Evolutionary conservation across 257 asterid genomes (phyloP).

Genomic region (Ajuga chamaepitys): DNA sequence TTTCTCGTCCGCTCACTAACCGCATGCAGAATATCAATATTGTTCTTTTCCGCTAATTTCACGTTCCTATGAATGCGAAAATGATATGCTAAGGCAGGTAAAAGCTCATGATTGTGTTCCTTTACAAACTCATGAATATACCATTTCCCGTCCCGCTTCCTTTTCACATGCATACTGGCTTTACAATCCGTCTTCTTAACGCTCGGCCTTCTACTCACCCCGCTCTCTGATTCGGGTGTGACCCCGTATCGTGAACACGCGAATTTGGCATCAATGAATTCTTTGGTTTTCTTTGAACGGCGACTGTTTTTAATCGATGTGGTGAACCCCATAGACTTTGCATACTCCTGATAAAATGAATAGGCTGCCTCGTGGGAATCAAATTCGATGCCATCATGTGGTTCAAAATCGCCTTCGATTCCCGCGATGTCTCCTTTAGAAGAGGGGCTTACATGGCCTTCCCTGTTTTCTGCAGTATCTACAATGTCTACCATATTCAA

Average conservation of each 20-base stretch:
- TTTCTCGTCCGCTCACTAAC: slow-evolving; percentile 92
- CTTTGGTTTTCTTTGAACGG: slow-evolving; percentile 90
- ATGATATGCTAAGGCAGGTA: slow-evolving; percentile 95
- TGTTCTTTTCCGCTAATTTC: slow-evolving; percentile 84
- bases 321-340: slow-evolving; percentile 98
- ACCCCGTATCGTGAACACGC: slow-evolving; percentile 94
- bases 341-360: slow-evolving; percentile 89
- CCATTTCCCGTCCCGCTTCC: slow-evolving; percentile 90
- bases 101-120: slow-evolving; percentile 93
- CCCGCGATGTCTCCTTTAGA: slow-evolving; percentile 34
- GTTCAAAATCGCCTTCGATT: slow-evolving; percentile 56
- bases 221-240: slow-evolving; percentile 83
- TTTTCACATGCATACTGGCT: slow-evolving; percentile 96
- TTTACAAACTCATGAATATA: slow-evolving; percentile 79
- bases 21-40: slow-evolving; percentile 81
- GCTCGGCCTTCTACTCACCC: slow-evolving; percentile 68
- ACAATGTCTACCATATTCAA: slow-evolving; percentile 35
- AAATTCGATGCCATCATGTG: slow-evolving; percentile 78
- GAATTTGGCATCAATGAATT: slow-evolving; percentile 90
- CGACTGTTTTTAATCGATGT: slow-evolving; percentile 96
- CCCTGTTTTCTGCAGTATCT: slow-evolving; percentile 32
- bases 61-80: slow-evolving; percentile 84
- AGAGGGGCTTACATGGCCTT: slow-evolving; percentile 29
- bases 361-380: slow-evolving; percentile 89
- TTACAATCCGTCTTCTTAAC: slow-evolving; percentile 89